A percentile compares a stretch with the other conserved stretches of the same genome.
These are phyloP conservation scores for Trypanosoma vivax DNA, from an alignment of 208 protist species.

Conservation along the genomic window DNA sequence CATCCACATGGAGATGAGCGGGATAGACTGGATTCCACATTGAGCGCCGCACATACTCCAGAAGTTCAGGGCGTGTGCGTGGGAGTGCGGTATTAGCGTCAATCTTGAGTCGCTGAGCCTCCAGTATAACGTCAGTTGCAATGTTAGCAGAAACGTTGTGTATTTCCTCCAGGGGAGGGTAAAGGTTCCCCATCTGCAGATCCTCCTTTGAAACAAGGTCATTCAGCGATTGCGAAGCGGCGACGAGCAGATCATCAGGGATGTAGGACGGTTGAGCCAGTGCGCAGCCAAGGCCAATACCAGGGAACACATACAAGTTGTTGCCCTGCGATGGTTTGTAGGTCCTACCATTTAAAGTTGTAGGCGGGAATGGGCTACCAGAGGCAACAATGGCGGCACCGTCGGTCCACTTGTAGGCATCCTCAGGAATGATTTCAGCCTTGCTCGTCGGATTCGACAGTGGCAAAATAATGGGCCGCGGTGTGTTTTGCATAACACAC, in stretches of 20 bases:
- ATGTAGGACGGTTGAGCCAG: slow-evolving; percentile 74
- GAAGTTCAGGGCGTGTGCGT: slow-evolving; percentile 31
- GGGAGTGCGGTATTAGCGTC: slow-evolving; percentile 44
- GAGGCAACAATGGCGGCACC: slow-evolving; percentile 92
- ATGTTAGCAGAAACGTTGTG: slow-evolving; percentile 74
- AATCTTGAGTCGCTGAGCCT: slow-evolving; percentile 58
- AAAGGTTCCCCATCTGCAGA: slow-evolving; percentile 44
- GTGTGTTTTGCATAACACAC: slow-evolving; percentile 58
- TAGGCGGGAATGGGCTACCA: slow-evolving; percentile 93
- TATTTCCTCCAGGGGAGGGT: slow-evolving; percentile 67
- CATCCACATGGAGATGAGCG: slow-evolving; percentile 23
- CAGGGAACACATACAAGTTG: slow-evolving; percentile 96
- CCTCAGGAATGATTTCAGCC: slow-evolving; percentile 83
- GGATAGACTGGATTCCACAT: slow-evolving; percentile 77
- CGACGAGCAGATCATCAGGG: slow-evolving; percentile 85
- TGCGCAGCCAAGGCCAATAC: slow-evolving; percentile 88
- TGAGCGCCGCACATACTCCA: slow-evolving; percentile 29
- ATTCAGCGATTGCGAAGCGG: slow-evolving; percentile 75
- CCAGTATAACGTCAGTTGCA: slow-evolving; percentile 56
- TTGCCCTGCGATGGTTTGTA: slow-evolving; percentile 93
- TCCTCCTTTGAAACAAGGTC: slow-evolving; percentile 37
- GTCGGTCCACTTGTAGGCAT: slow-evolving; percentile 92
- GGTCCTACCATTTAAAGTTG: slow-evolving; percentile 77
- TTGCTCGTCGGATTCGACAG: slow-evolving; percentile 93
- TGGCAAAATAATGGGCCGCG: slow-evolving; percentile 94